These are phyloP conservation scores for Phytophthora aleatoria DNA, from an alignment of 352 stramenopile genomes.

Conservation along the genomic window DNA sequence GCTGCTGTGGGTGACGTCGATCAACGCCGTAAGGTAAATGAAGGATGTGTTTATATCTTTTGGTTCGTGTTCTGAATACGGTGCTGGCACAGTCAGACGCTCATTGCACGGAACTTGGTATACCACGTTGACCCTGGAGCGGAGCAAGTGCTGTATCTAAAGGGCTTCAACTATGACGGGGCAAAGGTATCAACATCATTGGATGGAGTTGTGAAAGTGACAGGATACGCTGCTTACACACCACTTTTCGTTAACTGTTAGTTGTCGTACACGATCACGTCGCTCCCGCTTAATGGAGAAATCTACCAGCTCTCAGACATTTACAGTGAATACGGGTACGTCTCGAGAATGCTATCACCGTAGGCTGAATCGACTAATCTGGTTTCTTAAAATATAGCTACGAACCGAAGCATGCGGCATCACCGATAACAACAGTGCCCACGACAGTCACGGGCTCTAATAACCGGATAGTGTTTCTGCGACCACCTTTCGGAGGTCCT, in stretches of 20 bases:
- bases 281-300: conserved; percentile 76
- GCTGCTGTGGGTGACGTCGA: conserved; percentile 12
- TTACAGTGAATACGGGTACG: conserved; percentile 87
- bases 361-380: background rate
- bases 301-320: conserved; percentile 92
- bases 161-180: conserved; percentile 73
- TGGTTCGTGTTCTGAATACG: background rate
- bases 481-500: conserved; percentile 62
- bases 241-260: conserved; percentile 16
- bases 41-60: background rate
- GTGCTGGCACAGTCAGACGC: conserved; percentile 27
- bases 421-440: conserved; percentile 58
- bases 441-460: conserved; percentile 81
- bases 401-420: conserved; percentile 79
- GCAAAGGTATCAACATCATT: conserved; percentile 33
- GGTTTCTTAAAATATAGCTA: conserved; percentile 37
- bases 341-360: background rate
- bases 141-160: conserved; percentile 83
- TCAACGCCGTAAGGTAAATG: conserved; percentile 21
- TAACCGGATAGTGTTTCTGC: conserved; percentile 86
- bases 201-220: background rate
- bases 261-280: conserved; percentile 82
- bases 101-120: conserved; percentile 71
- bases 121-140: conserved; percentile 72
- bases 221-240: background rate